Conservation (phyloP, 371 early-diverging fungal species). For the Apophysomyces variabilis region DNA sequence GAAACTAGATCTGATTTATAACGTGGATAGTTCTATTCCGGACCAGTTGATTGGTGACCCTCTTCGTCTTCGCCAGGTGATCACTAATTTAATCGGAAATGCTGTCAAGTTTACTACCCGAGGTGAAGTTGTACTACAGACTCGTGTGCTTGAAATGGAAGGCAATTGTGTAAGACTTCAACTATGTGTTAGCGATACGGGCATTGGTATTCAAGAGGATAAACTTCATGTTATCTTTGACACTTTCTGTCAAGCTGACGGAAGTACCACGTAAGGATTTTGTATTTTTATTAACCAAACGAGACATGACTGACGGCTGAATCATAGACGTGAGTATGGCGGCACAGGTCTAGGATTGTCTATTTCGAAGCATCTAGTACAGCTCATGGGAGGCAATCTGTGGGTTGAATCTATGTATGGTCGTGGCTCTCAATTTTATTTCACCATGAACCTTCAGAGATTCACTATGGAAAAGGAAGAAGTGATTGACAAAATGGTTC, state of each 20-base stretch:
- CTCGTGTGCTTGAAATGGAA: constrained; percentile 36
- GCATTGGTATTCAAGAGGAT: constrained; percentile 85
- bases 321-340: constrained; percentile 54
- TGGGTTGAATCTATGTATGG: constrained; percentile 73
- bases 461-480: constrained; percentile 43
- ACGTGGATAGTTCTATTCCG: constrained; percentile 69
- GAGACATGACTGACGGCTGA: background rate
- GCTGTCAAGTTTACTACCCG: constrained; percentile 86
- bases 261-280: constrained; percentile 67
- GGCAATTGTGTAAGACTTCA: constrained; percentile 52
- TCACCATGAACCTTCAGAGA: constrained; percentile 60
- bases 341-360: constrained; percentile 66
- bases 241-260: constrained; percentile 83
- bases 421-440: constrained; percentile 73
- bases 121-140: constrained; percentile 66
- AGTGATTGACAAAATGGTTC: constrained; percentile 47
- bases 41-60: constrained; percentile 80
- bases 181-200: constrained; percentile 80
- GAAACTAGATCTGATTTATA: constrained; percentile 63
- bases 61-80: constrained; percentile 74
- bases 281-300: background rate
- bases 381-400: constrained; percentile 68
- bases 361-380: constrained; percentile 57
- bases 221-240: constrained; percentile 78
- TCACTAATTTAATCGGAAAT: constrained; percentile 85